Conservation (phyloP, 495 filamentous ascomycete species). For the Aspergillus homomorphus region DNA sequence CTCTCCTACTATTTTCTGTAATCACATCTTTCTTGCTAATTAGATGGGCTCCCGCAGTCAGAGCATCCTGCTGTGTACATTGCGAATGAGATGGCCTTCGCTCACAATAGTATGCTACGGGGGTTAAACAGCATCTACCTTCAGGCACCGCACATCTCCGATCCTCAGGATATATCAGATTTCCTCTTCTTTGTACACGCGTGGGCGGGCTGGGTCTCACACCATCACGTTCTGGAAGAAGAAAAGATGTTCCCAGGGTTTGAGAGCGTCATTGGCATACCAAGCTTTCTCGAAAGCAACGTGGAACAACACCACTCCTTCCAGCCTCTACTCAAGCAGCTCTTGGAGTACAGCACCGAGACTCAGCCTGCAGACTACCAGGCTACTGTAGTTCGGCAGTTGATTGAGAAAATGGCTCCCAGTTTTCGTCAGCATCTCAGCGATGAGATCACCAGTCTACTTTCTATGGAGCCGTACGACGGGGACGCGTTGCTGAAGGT, state of each 20-base stretch:
- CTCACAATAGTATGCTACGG: conserved; percentile 7
- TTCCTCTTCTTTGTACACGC: conserved; percentile 5
- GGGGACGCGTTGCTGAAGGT: conserved; percentile 1
- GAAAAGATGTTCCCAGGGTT: conserved; percentile 5
- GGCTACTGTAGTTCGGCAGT: not conserved
- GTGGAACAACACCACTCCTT: not conserved
- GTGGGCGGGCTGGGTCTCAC: conserved; percentile 2
- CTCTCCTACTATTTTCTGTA: not conserved
- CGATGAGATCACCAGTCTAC: not conserved
- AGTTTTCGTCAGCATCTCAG: conserved; percentile 2
- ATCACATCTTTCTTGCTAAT: not conserved
- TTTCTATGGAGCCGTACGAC: conserved; percentile 1
- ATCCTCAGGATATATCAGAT: not conserved
- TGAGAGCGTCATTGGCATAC: not conserved
- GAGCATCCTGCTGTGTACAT: not conserved
- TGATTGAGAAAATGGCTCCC: conserved; percentile 1
- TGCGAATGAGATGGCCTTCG: conserved; percentile 7
- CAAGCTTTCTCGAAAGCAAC: not conserved
- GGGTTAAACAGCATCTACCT: conserved; percentile 9
- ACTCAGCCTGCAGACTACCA: not conserved
- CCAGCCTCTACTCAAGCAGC: not conserved
- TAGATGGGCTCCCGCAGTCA: not conserved
- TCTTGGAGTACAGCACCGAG: not conserved
- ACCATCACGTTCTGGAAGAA: conserved; percentile 7
- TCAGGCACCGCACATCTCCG: not conserved